Percentiles rank a stretch among this genome's conserved stretches.
These are phyloP conservation scores for Lathyrus aphaca DNA, from an alignment of 306 rosid genomes.

Conservation along the genomic window DNA sequence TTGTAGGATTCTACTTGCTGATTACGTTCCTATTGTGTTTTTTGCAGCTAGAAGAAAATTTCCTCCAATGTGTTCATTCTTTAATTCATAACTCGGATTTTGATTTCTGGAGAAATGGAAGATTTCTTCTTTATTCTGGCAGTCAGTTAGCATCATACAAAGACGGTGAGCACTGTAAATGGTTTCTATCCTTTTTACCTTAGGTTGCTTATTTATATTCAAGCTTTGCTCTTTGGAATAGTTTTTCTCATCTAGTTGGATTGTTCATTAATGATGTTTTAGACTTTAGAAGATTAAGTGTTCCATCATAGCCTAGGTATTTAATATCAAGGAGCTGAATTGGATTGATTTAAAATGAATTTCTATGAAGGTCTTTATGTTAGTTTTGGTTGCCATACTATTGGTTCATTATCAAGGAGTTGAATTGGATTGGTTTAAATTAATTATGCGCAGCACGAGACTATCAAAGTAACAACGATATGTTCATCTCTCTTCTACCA, in stretches of 20 bases:
- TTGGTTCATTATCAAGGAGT: too few species aligned
- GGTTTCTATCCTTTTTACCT: constrained; percentile 5
- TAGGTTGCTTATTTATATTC: background rate
- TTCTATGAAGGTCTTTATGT: too few species aligned
- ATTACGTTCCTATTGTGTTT: constrained; percentile 38
- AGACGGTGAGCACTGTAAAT: constrained; percentile 65
- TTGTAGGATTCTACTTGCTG: constrained; percentile 38
- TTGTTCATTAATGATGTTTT: constrained; percentile 12
- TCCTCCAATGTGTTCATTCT: constrained; percentile 58
- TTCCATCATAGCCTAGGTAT: background rate
- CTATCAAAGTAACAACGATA: too few species aligned
- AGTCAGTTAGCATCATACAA: constrained; percentile 76
- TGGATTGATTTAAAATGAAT: constrained; percentile 33
- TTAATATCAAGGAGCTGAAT: constrained; percentile 30
- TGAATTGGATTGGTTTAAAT: too few species aligned
- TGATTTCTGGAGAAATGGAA: constrained; percentile 87
- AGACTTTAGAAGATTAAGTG: background rate
- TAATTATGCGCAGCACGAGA: too few species aligned
- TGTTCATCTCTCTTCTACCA: too few species aligned
- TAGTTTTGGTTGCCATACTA: too few species aligned
- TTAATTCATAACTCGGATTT: constrained; percentile 63
- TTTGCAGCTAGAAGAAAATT: constrained; percentile 77
- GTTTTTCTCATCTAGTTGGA: background rate
- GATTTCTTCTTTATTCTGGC: constrained; percentile 77
- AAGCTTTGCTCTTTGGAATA: constrained; percentile 18